Evolutionary conservation across 768 basidiomycete species (phyloP).

Genomic region (Tephrocybe sp.): DNA sequence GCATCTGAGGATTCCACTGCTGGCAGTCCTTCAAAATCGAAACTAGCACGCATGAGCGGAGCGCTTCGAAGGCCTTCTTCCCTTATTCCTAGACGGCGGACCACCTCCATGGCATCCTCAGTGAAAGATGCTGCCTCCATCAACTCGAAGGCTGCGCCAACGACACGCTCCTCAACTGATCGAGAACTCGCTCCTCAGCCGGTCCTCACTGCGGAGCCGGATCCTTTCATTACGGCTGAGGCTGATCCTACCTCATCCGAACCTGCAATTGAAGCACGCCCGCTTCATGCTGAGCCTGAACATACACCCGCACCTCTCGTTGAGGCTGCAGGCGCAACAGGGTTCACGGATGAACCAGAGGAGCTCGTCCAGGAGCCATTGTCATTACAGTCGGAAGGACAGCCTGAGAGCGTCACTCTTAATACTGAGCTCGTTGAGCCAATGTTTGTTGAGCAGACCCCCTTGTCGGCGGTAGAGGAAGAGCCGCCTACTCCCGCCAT

Average conservation of each 20-base stretch:
- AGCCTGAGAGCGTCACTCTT: neutral
- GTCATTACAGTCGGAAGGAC: neutral
- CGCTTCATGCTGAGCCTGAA: neutral
- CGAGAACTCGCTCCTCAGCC: neutral
- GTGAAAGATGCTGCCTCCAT: conserved; percentile 1
- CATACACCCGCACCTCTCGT: neutral
- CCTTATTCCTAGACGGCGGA: conserved; percentile 11
- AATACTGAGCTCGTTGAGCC: neutral
- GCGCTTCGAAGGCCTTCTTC: conserved; percentile 8
- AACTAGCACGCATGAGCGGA: conserved; percentile 5
- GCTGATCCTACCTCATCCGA: neutral
- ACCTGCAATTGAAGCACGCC: neutral
- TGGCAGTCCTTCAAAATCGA: conserved; percentile 10
- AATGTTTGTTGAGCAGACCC: too few species aligned
- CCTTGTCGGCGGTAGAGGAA: neutral
- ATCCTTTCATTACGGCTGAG: neutral
- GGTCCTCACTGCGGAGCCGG: conserved; percentile 7
- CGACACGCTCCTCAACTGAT: neutral
- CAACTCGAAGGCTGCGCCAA: conserved; percentile 4
- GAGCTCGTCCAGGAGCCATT: neutral
- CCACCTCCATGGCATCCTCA: conserved; percentile 6
- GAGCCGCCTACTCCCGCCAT: neutral
- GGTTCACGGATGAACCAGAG: neutral
- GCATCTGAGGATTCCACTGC: conserved; percentile 2
- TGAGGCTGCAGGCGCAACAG: neutral